These are phyloP conservation scores for Taiozyma sp. DNA, from an alignment of 1,139 yeast genomes.

Conservation along the genomic window DNA sequence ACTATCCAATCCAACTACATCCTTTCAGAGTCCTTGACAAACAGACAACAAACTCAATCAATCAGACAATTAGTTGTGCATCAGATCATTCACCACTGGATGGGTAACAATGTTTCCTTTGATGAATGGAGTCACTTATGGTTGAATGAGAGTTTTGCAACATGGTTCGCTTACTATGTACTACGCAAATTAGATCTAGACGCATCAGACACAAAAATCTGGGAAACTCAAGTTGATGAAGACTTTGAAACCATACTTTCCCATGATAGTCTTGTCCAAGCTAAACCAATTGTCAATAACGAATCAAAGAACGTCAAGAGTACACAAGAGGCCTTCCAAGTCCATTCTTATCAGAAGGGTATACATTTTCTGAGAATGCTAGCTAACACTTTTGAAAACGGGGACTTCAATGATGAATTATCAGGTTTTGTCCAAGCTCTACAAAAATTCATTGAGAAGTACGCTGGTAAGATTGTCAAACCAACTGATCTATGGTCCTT, in stretches of 20 bases:
- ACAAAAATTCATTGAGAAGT: slow-evolving; percentile 35
- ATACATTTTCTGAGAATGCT: slow-evolving; percentile 53
- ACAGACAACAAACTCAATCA: slow-evolving; percentile 24
- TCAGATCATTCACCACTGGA: slow-evolving; percentile 74
- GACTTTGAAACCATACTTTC: slow-evolving; percentile 38
- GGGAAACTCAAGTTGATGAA: slow-evolving; percentile 29
- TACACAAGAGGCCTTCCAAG: slow-evolving; percentile 45
- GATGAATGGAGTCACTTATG: slow-evolving; percentile 64
- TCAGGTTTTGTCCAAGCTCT: slow-evolving; percentile 33
- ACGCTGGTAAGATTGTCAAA: slow-evolving; percentile 38
- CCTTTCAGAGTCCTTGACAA: slow-evolving; percentile 32
- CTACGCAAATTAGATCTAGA: slow-evolving; percentile 32
- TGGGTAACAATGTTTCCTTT: slow-evolving; percentile 62
- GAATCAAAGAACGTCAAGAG: slow-evolving; percentile 28
- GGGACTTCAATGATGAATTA: slow-evolving; percentile 28
- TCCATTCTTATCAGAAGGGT: slow-evolving; percentile 59
- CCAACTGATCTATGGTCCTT: slow-evolving; percentile 54
- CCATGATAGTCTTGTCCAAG: slow-evolving; percentile 30
- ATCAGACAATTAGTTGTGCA: slow-evolving; percentile 58
- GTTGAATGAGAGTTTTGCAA: slow-evolving; percentile 74
- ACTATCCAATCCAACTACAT: slow-evolving; percentile 51
- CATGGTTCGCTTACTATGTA: slow-evolving; percentile 52
- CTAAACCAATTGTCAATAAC: slow-evolving; percentile 24
- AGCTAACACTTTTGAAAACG: slow-evolving; percentile 38
- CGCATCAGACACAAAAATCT: slow-evolving; percentile 24